These are phyloP conservation scores for Xylaria hypoxylon DNA, from an alignment of 2,329 filamentous ascomycete species.

Conservation along the genomic window DNA sequence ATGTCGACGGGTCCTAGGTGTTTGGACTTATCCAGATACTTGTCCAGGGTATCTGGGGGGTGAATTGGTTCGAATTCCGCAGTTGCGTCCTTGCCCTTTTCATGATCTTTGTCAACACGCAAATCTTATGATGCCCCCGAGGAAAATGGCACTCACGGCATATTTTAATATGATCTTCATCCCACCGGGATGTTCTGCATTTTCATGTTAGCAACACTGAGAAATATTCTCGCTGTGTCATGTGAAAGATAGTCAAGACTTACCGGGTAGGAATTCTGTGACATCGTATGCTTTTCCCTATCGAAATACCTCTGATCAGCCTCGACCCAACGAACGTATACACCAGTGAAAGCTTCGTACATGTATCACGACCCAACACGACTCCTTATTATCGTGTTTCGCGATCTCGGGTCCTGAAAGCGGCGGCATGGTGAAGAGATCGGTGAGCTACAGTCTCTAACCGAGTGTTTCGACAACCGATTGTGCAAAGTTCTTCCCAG, in stretches of 20 bases:
- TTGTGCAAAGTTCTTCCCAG: not conserved
- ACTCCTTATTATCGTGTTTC: constrained; percentile 82
- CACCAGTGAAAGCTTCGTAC: constrained; percentile 53
- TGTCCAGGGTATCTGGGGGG: constrained; percentile 87
- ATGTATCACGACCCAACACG: constrained; percentile 93
- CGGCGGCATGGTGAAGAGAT: constrained; percentile 50
- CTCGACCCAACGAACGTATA: constrained; percentile 20
- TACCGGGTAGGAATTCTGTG: constrained; percentile 83
- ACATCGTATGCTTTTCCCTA: constrained; percentile 88
- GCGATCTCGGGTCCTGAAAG: constrained; percentile 66
- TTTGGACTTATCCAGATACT: constrained; percentile 85
- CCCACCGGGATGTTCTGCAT: constrained; percentile 85
- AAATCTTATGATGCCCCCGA: not conserved
- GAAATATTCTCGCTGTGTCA: not conserved
- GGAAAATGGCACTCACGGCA: constrained; percentile 63
- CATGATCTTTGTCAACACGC: not conserved
- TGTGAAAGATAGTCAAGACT: constrained; percentile 4
- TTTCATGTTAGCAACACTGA: constrained; percentile 14
- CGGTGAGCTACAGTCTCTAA: not conserved
- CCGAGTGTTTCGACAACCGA: not conserved
- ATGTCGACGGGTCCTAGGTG: constrained; percentile 93
- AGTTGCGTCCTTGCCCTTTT: constrained; percentile 86
- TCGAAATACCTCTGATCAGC: not conserved
- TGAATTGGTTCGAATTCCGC: constrained; percentile 91
- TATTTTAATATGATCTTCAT: constrained; percentile 96